phyloP scores from a whole-genome alignment of 192 early-diverging fungal genomes.

The Pilobolus umbonatus region DNA sequence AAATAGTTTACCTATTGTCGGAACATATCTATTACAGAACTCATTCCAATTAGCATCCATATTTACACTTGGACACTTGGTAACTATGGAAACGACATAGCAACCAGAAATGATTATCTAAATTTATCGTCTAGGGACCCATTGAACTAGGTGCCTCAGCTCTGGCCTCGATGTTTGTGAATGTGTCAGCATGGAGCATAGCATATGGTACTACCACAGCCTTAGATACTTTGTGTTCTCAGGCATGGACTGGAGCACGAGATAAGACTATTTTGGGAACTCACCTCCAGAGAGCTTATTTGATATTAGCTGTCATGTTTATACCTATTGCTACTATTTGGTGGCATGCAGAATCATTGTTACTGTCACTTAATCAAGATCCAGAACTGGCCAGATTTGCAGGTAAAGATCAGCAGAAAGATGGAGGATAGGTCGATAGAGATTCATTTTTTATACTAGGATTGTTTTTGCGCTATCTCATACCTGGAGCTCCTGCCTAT shows the following conservation, averaged over 20 bases:
- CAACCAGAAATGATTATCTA: too few relatives aligned
- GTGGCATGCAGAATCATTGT: conserved; percentile 19
- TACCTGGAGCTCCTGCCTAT: conserved; percentile 72
- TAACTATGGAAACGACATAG: too few relatives aligned
- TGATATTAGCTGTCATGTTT: conserved; percentile 25
- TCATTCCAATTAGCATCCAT: conserved; percentile 29
- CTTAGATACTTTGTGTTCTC: conserved; percentile 72
- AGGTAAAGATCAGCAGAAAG: conserved; percentile 4
- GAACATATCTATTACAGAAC: conserved; percentile 30
- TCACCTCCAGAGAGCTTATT: conserved; percentile 50
- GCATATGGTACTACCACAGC: conserved; percentile 64
- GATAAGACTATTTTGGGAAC: conserved; percentile 63
- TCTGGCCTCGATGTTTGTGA: conserved; percentile 68
- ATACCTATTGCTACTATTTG: conserved; percentile 26
- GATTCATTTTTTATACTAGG: not conserved
- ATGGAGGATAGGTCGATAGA: not conserved
- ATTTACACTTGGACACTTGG: conserved; percentile 29
- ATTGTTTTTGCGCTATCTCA: conserved; percentile 57
- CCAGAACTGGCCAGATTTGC: conserved; percentile 21
- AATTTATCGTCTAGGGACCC: conserved; percentile 38
- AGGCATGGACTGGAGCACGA: conserved; percentile 61
- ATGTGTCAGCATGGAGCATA: conserved; percentile 62
- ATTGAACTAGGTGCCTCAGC: conserved; percentile 65
- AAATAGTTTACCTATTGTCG: conserved; percentile 36
- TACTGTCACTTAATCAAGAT: conserved; percentile 20